Conservation (phyloP, 257 asterid genomes). For the Echium plantagineum region DNA sequence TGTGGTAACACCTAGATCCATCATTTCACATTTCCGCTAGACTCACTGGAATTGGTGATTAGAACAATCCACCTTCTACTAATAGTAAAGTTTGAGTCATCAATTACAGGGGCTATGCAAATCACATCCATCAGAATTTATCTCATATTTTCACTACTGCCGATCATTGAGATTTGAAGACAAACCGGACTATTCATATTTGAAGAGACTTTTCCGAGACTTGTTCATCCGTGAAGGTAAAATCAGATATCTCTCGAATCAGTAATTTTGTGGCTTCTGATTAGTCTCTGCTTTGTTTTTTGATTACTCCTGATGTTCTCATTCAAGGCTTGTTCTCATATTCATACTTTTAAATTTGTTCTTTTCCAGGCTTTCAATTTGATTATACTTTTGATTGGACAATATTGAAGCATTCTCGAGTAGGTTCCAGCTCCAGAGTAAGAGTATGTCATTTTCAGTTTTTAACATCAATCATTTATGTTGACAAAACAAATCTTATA, state of each 20-base stretch:
- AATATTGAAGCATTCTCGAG: neutral
- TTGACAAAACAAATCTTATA: neutral
- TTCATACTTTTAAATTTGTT: neutral
- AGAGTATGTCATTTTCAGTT: neutral
- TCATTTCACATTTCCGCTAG: neutral
- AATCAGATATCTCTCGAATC: neutral
- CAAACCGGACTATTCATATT: neutral
- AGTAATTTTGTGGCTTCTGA: too few species aligned
- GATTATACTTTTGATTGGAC: neutral
- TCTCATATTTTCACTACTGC: neutral
- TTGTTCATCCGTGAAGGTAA: neutral
- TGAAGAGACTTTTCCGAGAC: neutral
- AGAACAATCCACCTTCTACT: neutral
- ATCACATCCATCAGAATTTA: neutral
- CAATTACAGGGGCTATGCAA: neutral
- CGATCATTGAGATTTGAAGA: neutral
- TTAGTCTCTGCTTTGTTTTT: neutral
- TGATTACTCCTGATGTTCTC: neutral
- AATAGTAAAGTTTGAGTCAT: neutral
- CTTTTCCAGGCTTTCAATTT: neutral
- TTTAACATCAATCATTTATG: neutral
- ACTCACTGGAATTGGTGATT: too few species aligned
- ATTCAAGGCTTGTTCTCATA: neutral
- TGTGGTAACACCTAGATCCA: neutral
- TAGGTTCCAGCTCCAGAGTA: neutral